phyloP scores from a whole-genome alignment of 2,329 filamentous ascomycete species.

The Cladosporium sp. region DNA sequence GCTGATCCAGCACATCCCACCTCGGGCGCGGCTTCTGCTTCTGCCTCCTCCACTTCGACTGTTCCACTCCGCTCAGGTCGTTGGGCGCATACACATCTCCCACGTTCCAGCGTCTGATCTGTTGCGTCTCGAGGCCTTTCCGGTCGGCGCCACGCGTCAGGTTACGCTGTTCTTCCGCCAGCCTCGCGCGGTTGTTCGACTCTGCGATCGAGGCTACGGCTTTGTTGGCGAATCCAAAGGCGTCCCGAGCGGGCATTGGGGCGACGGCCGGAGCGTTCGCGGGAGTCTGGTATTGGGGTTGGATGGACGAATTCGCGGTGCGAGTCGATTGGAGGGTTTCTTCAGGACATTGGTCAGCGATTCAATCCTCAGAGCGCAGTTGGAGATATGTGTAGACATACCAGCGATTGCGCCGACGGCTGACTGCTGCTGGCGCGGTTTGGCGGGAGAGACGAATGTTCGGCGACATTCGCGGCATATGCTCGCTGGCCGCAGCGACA shows the following conservation, averaged over 20 bases:
- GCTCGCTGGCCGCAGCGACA: constrained; percentile 30
- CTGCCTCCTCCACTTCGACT: constrained; percentile 73
- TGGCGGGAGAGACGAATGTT: constrained; percentile 28
- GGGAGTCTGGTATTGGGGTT: constrained; percentile 18
- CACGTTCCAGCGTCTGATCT: constrained; percentile 68
- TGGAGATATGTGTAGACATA: constrained; percentile 15
- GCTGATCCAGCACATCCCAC: constrained; percentile 73
- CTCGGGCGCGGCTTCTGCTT: constrained; percentile 50
- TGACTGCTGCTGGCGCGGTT: constrained; percentile 28
- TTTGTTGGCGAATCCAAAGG: constrained; percentile 23
- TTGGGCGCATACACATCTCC: constrained; percentile 92
- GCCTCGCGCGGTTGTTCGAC: constrained; percentile 1
- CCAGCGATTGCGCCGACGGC: constrained; percentile 33
- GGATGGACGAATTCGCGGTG: constrained; percentile 1
- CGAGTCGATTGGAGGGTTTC: constrained; percentile 23
- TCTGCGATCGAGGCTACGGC: constrained; percentile 11
- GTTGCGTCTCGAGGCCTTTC: constrained; percentile 61
- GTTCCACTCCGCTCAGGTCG: constrained; percentile 77
- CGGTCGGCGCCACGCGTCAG: constrained; percentile 11
- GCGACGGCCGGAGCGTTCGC: constrained; percentile 1
- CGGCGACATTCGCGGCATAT: constrained; percentile 35
- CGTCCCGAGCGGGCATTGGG: constrained; percentile 3
- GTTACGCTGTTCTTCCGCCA: constrained; percentile 7
- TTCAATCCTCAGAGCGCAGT: neutral
- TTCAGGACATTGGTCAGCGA: neutral